Percentiles rank a stretch among this genome's conserved stretches.
These are phyloP conservation scores for Colletotrichum gloeosporioides DNA, from an alignment of 2,329 filamentous ascomycete species.

Conservation along the genomic window DNA sequence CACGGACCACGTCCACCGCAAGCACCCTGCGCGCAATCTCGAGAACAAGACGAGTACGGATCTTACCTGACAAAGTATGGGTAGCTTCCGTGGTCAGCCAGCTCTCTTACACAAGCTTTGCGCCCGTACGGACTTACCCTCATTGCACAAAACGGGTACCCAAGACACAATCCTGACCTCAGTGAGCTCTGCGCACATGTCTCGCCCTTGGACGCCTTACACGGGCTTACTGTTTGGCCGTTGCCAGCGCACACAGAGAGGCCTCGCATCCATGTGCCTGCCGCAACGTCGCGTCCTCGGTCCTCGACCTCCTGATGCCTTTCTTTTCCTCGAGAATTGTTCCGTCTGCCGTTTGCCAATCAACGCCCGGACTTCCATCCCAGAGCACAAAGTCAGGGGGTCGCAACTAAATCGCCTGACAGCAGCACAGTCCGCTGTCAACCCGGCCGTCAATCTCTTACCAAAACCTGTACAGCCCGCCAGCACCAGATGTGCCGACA, in stretches of 20 bases:
- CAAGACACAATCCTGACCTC: neutral
- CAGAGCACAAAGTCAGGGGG: neutral
- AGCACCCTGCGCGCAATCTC: neutral
- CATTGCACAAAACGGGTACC: neutral
- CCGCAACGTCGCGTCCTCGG: neutral
- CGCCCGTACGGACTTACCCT: neutral
- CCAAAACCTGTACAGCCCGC: neutral
- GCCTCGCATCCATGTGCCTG: neutral
- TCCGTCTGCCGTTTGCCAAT: neutral
- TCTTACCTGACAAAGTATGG: neutral
- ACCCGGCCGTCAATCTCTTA: neutral
- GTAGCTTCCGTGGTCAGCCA: neutral
- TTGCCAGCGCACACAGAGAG: neutral
- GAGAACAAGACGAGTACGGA: neutral
- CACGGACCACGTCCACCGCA: neutral
- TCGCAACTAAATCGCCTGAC: neutral
- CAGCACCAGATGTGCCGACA: conserved; percentile 1
- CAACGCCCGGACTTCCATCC: neutral
- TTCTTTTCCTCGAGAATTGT: neutral
- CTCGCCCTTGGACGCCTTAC: neutral
- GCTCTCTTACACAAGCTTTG: neutral
- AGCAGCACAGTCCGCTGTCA: neutral
- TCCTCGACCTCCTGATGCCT: neutral
- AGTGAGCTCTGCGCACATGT: neutral
- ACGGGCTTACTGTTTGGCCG: neutral